Evolutionary conservation across 2,329 filamentous ascomycete genomes (phyloP), one percentile per base, ranked within the genome.

Genomic region (Colletotrichum somersetense): DNA sequence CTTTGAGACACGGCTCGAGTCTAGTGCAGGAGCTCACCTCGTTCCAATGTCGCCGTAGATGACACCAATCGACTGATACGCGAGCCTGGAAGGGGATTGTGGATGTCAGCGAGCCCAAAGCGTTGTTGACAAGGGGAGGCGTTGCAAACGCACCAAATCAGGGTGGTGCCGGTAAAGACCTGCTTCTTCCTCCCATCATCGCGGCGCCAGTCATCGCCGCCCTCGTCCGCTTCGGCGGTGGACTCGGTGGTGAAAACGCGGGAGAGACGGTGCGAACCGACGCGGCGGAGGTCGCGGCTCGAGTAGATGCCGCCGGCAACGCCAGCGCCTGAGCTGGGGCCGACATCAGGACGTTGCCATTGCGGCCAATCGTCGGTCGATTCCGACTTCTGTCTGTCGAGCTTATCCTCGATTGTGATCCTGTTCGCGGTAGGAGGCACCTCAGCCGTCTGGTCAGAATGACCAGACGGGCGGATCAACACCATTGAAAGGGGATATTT

Each of bases 31-130:
- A 30, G 16, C 62, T 55, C 8, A 71, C 70, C 70, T 73, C 26
- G 85, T 87, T 68, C 90, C 91, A 76, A 92, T 92, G 75, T 93
- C 91, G 33, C 91, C 91, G 73, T 93, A 92, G 62, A 92, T 92
- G 52, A 91, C 89, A 62, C 91, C 91, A 40, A 86, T 88, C 3
- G 87, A 89, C 79, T 92, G 90, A 77, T 91, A 92, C 33, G 89
- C 87, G 55, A 91, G 84, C 86, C 88, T 81, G 23, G 2, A 5
- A 23, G 16, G 44, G 7, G 44, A 20, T 20, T 46, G 20, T 23
- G n/a, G 5, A 30, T n/a, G 52, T 68, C n/a, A 74, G 69, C 57
- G 2, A 38, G 10, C 0, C 1, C 0, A 7, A 3, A n/a, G 7
- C 1, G n/a, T 23, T 3, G 44, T 20, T n/a, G 44, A 46, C 44